A percentile compares a stretch with the other conserved stretches of the same genome.
Conservation (phyloP, 1,284 basidiomycete genomes). For the Psilocybe mexicana region DNA sequence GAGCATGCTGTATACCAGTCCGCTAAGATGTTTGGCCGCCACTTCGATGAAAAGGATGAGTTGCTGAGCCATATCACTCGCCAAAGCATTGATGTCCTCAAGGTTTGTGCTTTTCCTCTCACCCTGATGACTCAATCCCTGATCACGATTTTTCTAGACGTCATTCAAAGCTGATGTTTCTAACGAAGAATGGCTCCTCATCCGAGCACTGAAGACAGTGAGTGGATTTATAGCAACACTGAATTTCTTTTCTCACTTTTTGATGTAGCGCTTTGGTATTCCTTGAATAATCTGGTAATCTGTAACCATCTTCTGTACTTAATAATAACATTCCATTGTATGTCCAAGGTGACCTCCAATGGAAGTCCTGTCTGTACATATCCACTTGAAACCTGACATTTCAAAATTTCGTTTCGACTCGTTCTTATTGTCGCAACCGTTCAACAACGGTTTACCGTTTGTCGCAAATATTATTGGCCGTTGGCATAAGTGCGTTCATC, state of each 20-base stretch:
- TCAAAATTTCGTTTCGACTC: not conserved
- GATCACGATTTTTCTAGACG: slow-evolving; percentile 41
- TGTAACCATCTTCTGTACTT: not conserved
- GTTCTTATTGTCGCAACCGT: no score
- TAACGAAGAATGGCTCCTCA: slow-evolving; percentile 92
- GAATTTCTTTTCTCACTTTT: slow-evolving; percentile 3
- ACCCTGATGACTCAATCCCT: not conserved
- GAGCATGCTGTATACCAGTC: slow-evolving; percentile 97
- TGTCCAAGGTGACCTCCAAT: not conserved
- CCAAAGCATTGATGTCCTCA: slow-evolving; percentile 93
- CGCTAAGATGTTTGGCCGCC: slow-evolving; percentile 91
- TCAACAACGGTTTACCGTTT: no score
- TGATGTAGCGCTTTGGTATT: slow-evolving; percentile 31
- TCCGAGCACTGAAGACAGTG: slow-evolving; percentile 90
- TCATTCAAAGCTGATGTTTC: slow-evolving; percentile 91
- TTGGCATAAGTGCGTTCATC: no score
- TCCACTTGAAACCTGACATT: not conserved
- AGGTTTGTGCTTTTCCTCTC: slow-evolving; percentile 47
- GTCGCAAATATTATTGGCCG: not conserved
- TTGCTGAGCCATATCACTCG: slow-evolving; percentile 89
- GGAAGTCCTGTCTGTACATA: not conserved
- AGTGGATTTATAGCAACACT: slow-evolving; percentile 24
- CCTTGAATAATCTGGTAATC: slow-evolving; percentile 18
- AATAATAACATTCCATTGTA: not conserved
- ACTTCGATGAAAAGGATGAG: slow-evolving; percentile 97